Conservation (phyloP, 768 basidiomycete species). For the Arthromyces matolae region DNA sequence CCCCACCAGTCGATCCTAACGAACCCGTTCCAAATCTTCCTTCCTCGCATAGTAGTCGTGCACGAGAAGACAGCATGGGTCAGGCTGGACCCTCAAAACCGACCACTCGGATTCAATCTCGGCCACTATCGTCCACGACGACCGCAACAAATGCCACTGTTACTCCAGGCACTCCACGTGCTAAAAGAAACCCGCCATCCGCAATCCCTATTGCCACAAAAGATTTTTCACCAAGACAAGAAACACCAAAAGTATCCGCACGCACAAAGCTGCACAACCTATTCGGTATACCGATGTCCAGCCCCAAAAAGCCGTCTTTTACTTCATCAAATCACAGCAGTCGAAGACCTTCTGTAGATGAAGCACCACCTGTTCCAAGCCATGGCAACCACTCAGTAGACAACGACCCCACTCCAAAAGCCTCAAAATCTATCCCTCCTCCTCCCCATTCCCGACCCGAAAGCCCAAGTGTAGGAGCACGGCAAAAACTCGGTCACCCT, state of each 20-base stretch:
- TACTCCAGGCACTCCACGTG: constrained; percentile 51
- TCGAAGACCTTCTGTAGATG: constrained; percentile 21
- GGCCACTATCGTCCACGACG: constrained; percentile 65
- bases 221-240: constrained; percentile 19
- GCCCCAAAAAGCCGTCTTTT: constrained; percentile 37
- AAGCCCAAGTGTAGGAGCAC: constrained; percentile 29
- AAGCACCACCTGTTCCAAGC: constrained; percentile 13
- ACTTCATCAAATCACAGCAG: constrained; percentile 31
- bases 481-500: constrained; percentile 14
- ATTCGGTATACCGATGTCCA: constrained; percentile 40
- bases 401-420: constrained; percentile 25
- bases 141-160: constrained; percentile 60
- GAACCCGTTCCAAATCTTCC: constrained; percentile 22
- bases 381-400: constrained; percentile 19
- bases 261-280: constrained; percentile 43
- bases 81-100: constrained; percentile 40
- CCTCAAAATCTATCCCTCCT: constrained; percentile 22
- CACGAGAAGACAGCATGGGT: constrained; percentile 15
- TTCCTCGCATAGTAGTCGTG: constrained; percentile 9
- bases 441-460: constrained; percentile 21
- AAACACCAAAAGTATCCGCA: constrained; percentile 33
- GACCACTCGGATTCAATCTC: constrained; percentile 45
- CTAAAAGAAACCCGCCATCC: constrained; percentile 26
- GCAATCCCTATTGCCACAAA: constrained; percentile 25
- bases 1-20: constrained; percentile 14